Base-by-base conservation (phyloP, 139 green algal species). In the Medakamo hakoo region DNA sequence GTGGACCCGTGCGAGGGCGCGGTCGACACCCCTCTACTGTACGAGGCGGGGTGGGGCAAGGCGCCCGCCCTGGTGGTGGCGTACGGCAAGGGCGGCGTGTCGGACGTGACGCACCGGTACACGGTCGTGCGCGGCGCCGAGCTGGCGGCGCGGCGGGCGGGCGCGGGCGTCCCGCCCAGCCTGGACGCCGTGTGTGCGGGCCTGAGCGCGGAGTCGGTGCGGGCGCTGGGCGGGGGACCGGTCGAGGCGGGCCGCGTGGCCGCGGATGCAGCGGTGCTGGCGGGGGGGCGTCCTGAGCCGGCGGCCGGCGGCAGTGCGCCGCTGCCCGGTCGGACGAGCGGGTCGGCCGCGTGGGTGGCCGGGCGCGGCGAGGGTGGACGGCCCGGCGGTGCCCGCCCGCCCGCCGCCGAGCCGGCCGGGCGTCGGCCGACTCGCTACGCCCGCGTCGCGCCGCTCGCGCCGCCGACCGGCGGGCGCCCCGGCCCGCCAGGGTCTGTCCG, bases 41-140 rank as follows among this genome's bases (percentile, higher is more conserved):
- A 58, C 5, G 26, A 82, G 73, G 63, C 27, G 9, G 88, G 88
- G 3, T 95, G 88, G 88, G 83, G 82, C 58, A 95, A 95, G 69
- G 30, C 69, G 71, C 71, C 88, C 31, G 68, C 26, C 0, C 87
- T 88, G 30, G 79, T 88, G 24, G n/a, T 95, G n/a, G 85, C 71
- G 0, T 73, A 83, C 5, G 71, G 73, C 25, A 60, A 31, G 2
- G 26, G 68, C 40, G 82, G 80, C 4, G 73, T 80, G 0, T 49
- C 20, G 0, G 87, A 95, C 59, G 87, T 92, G 2, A 86, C 78
- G 3, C 64, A 60, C 21, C 69, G 82, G 27, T 93, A 93, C 74
- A 81, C 75, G 0, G 52, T 26, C 2, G 73, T 5, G 24, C 25
- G 23, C 26, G 23, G 4, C 40, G 60, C 49, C 55, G 49, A 74